These are phyloP conservation scores for Trichoderma orchidacearum DNA, from an alignment of 495 filamentous ascomycete species.

Conservation along the genomic window DNA sequence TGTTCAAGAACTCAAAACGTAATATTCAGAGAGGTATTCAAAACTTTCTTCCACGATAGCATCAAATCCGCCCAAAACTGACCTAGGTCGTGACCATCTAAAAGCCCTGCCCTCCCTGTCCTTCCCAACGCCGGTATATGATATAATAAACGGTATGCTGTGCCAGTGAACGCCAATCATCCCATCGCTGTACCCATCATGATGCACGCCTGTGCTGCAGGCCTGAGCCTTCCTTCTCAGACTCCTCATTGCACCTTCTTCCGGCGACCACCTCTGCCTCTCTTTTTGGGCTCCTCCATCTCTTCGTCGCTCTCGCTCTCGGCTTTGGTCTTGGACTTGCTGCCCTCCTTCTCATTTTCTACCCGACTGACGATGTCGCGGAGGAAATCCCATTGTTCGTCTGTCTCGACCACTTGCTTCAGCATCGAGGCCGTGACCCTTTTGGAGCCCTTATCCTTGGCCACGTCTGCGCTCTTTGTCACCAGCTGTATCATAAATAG, in stretches of 20 bases:
- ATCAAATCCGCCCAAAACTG: too few species aligned
- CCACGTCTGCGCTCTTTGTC: conserved; percentile 70
- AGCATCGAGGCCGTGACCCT: conserved; percentile 81
- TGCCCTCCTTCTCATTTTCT: conserved; percentile 44
- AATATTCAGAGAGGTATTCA: too few species aligned
- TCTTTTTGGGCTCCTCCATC: conserved; percentile 23
- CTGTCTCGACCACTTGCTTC: conserved; percentile 72
- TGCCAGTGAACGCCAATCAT: not conserved
- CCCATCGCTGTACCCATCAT: not conserved
- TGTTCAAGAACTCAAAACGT: too few species aligned
- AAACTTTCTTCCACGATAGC: too few species aligned
- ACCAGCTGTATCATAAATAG: conserved; percentile 95
- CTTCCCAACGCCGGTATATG: not conserved
- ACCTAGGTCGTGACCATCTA: not conserved
- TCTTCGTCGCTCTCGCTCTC: conserved; percentile 34
- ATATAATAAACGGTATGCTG: not conserved
- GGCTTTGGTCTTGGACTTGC: conserved; percentile 14
- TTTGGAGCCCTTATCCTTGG: conserved; percentile 68
- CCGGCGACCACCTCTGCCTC: conserved; percentile 25
- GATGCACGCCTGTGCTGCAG: not conserved
- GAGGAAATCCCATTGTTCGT: conserved; percentile 87
- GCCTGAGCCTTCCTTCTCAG: not conserved
- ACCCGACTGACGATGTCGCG: conserved; percentile 82
- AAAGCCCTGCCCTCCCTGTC: not conserved
- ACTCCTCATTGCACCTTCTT: conserved; percentile 17